phyloP scores from a whole-genome alignment of 306 rosid species.

The Inga laurina region DNA sequence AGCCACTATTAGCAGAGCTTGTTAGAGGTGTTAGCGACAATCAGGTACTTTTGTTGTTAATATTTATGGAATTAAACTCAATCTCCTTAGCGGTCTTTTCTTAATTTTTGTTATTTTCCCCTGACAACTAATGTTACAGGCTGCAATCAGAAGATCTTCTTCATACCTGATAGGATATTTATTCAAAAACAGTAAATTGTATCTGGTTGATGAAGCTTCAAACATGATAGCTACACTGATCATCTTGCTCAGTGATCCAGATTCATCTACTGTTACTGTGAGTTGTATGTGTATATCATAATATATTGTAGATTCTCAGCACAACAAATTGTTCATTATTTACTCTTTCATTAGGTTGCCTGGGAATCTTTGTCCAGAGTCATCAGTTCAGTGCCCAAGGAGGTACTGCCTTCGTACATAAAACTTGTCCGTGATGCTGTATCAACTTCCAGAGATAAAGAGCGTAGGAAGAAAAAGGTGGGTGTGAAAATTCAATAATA shows the following conservation, averaged over 20 bases:
- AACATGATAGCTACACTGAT: constrained; percentile 87
- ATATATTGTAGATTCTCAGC: constrained; percentile 28
- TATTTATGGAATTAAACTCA: neutral
- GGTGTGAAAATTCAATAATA: constrained; percentile 22
- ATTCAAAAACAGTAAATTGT: constrained; percentile 88
- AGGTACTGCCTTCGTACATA: constrained; percentile 82
- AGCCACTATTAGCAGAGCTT: constrained; percentile 80
- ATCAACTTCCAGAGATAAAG: constrained; percentile 91
- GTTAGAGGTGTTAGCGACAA: constrained; percentile 73
- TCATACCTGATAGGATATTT: constrained; percentile 87
- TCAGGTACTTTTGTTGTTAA: constrained; percentile 57
- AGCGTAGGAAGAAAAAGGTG: constrained; percentile 96
- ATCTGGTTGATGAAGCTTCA: constrained; percentile 93
- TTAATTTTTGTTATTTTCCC: neutral
- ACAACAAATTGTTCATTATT: constrained; percentile 19
- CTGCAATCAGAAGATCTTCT: constrained; percentile 74
- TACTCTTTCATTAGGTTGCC: constrained; percentile 55
- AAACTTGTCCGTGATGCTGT: constrained; percentile 97
- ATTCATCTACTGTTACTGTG: constrained; percentile 80
- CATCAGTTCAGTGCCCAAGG: constrained; percentile 82
- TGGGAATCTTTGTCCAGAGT: constrained; percentile 96
- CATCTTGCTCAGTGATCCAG: constrained; percentile 85
- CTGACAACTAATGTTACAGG: constrained; percentile 55
- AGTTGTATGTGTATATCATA: constrained; percentile 30
- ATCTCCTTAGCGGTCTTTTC: neutral